Evolutionary conservation across 495 filamentous ascomycete species (phyloP), one percentile per base, ranked within the genome.

Genomic region (Penicillium lagena): DNA sequence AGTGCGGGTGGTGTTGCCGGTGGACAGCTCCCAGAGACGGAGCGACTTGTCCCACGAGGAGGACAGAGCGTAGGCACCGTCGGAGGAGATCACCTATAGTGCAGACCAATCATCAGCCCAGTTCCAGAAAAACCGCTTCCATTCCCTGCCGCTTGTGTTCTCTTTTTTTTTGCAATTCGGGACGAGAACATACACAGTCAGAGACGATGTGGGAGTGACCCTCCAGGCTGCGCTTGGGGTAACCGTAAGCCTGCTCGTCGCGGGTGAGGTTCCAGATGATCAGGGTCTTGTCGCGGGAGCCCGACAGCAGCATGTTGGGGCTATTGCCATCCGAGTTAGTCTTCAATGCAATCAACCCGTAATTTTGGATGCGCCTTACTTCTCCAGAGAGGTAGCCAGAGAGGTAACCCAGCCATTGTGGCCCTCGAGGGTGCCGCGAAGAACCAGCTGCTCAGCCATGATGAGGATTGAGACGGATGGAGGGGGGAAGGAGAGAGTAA

Each of bases 241-340:
- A 95, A 59, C 93, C 93, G 77, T 96, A 97, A 60, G 84, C 81
- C 69, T 85, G 81, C 74, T 97, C 93, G 71, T 99, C 93, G 72
- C 93, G 91, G 72, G 93, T 97, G 58, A 99, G 84, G 85, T 95
- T 95, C 93, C 93, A 99, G 82, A 99, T 91, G 77, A 99, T 99
- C 67, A 99, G 78, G 59, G 87, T 88, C 83, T 97, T 95, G 82
- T 99, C 93, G 71, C 93, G 89, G 72, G 81, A 87, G 59, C 80
- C 90, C 48, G 93, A 99, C 54, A 99, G 86, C 64, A 99, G 90
- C 94, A 99, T 99, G 81, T 99, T 96, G 63, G 94, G 94, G 86
- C 87, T 90, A 68, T 62, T 22, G 22, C 0, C 22, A 22, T 22
- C 22, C 22, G 22, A 22, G 22, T 22, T 22, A 71, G 63, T 58